phyloP scores from a whole-genome alignment of 371 early-diverging fungal species.

The Mycotypha africana region DNA sequence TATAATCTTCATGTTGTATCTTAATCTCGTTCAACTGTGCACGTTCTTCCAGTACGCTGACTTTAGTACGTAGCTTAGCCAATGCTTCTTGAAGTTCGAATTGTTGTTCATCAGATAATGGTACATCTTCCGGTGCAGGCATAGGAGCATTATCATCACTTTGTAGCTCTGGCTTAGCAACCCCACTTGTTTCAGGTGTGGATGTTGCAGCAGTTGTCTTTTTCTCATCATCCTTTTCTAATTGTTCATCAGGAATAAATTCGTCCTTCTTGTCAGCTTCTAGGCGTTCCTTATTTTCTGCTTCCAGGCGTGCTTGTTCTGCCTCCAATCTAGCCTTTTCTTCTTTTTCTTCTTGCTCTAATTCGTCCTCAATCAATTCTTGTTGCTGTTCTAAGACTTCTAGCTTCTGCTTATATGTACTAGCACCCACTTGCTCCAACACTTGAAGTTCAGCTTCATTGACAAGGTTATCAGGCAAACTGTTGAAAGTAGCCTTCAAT shows the following conservation, averaged over 20 bases:
- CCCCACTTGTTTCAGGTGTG: background rate
- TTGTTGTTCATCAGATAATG: conserved; percentile 56
- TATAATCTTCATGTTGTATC: conserved; percentile 61
- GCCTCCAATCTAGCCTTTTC: conserved; percentile 45
- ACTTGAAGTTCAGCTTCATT: conserved; percentile 86
- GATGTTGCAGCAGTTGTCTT: background rate
- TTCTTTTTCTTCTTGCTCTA: conserved; percentile 60
- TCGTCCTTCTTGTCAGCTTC: conserved; percentile 25
- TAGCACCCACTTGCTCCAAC: conserved; percentile 81
- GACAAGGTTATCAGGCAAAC: conserved; percentile 84
- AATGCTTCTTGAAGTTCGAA: conserved; percentile 62
- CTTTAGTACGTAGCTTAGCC: conserved; percentile 55
- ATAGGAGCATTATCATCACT: background rate
- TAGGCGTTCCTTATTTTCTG: conserved; percentile 40
- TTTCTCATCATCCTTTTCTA: conserved; percentile 4
- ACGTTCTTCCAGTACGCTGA: conserved; percentile 61
- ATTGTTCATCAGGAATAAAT: conserved; percentile 20
- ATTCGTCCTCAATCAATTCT: conserved; percentile 91
- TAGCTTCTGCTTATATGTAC: conserved; percentile 89
- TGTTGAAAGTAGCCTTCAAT: conserved; percentile 88
- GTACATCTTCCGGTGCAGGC: conserved; percentile 1
- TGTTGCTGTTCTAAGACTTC: conserved; percentile 94
- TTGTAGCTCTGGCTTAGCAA: conserved; percentile 1
- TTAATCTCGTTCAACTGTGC: conserved; percentile 63
- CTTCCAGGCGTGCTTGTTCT: conserved; percentile 17